phyloP scores from a whole-genome alignment of 495 filamentous ascomycete species.

The Xylaria venustula region DNA sequence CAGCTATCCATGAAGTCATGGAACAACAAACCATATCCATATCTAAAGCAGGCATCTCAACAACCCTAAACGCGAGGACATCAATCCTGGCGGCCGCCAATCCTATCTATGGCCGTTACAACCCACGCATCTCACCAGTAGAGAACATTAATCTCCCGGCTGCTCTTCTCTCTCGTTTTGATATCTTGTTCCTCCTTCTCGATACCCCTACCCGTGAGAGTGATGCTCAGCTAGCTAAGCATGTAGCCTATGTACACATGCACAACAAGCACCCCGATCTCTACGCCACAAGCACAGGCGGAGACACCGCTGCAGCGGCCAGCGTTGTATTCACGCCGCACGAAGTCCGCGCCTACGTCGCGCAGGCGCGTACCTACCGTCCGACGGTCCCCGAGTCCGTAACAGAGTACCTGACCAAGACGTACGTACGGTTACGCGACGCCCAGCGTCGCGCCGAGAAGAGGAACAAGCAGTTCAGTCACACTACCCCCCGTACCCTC shows the following conservation, averaged over 20 bases:
- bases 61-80: conserved; percentile 91
- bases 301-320: conserved; percentile 20
- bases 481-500: conserved; percentile 89
- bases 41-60: conserved; percentile 96
- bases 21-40: conserved; percentile 99
- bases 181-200: conserved; percentile 93
- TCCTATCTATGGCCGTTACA: conserved; percentile 96
- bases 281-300: conserved; percentile 39
- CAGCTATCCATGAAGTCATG: conserved; percentile 99
- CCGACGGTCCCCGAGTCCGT: conserved; percentile 79
- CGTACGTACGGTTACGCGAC: conserved; percentile 89
- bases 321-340: conserved; percentile 76
- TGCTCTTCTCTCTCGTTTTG: conserved; percentile 92
- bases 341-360: conserved; percentile 94
- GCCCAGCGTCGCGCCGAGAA: conserved; percentile 86
- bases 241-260: conserved; percentile 98
- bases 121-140: conserved; percentile 91
- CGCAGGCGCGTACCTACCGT: conserved; percentile 83
- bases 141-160: conserved; percentile 99
- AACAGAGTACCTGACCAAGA: conserved; percentile 93
- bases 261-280: conserved; percentile 89
- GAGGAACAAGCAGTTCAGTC: conserved; percentile 83
- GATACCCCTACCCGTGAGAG: conserved; percentile 85
- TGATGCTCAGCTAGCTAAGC: conserved; percentile 90
- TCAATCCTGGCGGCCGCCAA: conserved; percentile 98